Evolutionary conservation across 2,329 filamentous ascomycete species (phyloP), one percentile per base, ranked within the genome.

Genomic region (Madurella mycetomatis): DNA sequence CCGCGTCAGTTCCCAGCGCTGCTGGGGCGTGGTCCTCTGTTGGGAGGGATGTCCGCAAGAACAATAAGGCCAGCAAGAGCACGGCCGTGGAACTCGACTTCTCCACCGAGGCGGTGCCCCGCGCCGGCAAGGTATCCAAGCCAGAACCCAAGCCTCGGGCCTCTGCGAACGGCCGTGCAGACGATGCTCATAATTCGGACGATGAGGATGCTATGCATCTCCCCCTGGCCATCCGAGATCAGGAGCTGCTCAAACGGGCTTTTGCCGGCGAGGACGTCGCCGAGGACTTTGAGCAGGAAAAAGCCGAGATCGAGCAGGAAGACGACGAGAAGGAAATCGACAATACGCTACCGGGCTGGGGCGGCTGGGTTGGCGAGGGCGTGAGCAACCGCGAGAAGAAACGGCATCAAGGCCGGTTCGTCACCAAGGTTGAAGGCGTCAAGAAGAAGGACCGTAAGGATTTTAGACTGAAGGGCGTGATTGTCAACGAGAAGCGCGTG

Each of bases 271-370:
- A 92, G 64, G 88, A 96, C 67, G 89, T 95, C 1, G 84, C 87
- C 9, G 82, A 82, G 44, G 85, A 91, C 40, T 99, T 97, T 67
- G 82, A 83, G 54, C 79, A 79, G 39, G 92, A 97, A 67, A 97
- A 97, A 73, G 79, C 78, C 15, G 82, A 83, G 47, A 76, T 82
- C 1, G 82, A 84, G 16, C 79, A 82, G 31, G 88, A 89, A 16
- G 91, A 96, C 69, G 90, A 88, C 62, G 88, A 95, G 66, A 87
- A 94, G 71, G 76, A 90, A 53, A 73, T 91, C 31, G 90, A 92
- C 68, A 87, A 87, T 61, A 88, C 88, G n/a, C 79, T 99, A 5
- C 91, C 91, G 0, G 94, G 94, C 44, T 99, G 94, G 94, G 94
- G 94, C 60, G 85, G 80, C 65, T 96, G 94, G 94, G 82, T 88